These are phyloP conservation scores for Colletotrichum limetticola DNA, from an alignment of 2,329 filamentous ascomycete species.

Conservation along the genomic window DNA sequence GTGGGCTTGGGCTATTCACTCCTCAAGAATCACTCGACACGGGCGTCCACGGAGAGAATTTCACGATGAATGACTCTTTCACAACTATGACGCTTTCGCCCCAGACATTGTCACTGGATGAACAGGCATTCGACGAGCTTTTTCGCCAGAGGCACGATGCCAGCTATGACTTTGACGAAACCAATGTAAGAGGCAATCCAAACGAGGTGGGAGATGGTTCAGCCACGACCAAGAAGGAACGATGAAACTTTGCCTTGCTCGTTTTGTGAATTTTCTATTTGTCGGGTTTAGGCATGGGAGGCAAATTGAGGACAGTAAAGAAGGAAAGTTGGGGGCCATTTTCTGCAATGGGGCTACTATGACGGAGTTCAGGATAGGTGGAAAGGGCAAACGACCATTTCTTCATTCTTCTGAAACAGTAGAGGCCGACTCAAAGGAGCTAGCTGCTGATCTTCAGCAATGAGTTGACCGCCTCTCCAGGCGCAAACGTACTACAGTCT, in stretches of 20 bases:
- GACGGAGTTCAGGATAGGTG: not conserved
- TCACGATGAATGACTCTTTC: constrained; percentile 2
- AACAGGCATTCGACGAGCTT: constrained; percentile 8
- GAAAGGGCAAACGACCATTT: not conserved
- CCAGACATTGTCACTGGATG: constrained; percentile 4
- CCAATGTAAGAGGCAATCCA: not conserved
- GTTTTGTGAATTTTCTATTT: not conserved
- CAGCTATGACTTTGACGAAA: not conserved
- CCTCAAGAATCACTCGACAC: not conserved
- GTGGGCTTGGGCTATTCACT: constrained; percentile 6
- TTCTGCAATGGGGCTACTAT: not conserved
- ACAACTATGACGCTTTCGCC: constrained; percentile 1
- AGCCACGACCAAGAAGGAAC: not conserved
- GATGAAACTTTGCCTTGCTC: not conserved
- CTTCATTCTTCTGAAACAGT: not conserved
- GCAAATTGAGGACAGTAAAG: not conserved
- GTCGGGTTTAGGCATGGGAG: not conserved
- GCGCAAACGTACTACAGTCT: not conserved
- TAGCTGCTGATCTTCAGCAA: constrained; percentile 13
- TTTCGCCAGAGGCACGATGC: not conserved
- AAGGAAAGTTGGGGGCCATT: not conserved
- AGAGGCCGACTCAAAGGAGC: not conserved
- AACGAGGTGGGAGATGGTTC: not conserved
- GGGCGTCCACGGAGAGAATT: not conserved
- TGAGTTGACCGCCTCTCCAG: not conserved